phyloP scores from a whole-genome alignment of 345 rosid genomes.

The Populus nigra region DNA sequence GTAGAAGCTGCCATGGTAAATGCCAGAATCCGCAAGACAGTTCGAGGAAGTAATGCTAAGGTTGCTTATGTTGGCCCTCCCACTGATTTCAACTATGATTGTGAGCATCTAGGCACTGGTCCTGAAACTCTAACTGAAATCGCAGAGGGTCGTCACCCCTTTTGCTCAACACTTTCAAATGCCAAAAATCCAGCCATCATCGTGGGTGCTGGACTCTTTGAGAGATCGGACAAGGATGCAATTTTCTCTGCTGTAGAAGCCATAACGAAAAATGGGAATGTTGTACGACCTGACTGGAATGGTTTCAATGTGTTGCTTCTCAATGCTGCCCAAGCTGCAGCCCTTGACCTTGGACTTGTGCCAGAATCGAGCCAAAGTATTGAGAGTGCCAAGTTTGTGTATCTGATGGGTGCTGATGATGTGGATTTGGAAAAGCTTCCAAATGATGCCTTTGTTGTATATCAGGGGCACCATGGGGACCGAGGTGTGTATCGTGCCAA shows the following conservation, averaged over 20 bases:
- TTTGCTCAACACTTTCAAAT: slow-evolving; percentile 53
- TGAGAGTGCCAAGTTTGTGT: slow-evolving; percentile 76
- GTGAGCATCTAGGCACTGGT: slow-evolving; percentile 84
- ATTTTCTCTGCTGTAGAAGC: slow-evolving; percentile 67
- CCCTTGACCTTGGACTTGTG: slow-evolving; percentile 95
- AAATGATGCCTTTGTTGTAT: slow-evolving; percentile 83
- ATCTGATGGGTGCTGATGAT: slow-evolving; percentile 97
- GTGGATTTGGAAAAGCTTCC: slow-evolving; percentile 76
- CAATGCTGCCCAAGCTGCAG: slow-evolving; percentile 96
- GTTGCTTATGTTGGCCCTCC: slow-evolving; percentile 87
- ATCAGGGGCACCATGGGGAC: slow-evolving; percentile 98
- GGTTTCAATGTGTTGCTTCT: slow-evolving; percentile 84
- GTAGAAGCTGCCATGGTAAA: slow-evolving; percentile 98
- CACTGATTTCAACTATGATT: slow-evolving; percentile 76
- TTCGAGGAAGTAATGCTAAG: slow-evolving; percentile 74
- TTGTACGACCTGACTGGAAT: slow-evolving; percentile 88
- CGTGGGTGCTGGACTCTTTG: slow-evolving; percentile 85
- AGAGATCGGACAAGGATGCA: slow-evolving; percentile 76
- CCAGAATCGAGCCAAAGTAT: slow-evolving; percentile 68
- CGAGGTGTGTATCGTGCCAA: slow-evolving; percentile 81
- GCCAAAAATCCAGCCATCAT: slow-evolving; percentile 93
- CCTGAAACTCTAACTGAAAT: slow-evolving; percentile 74
- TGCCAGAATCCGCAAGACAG: slow-evolving; percentile 91
- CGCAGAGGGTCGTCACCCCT: slow-evolving; percentile 78
- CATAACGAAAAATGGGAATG: slow-evolving; percentile 65